Evolutionary conservation across 441 rosid species (phyloP).

Genomic region (Croton laevigatus): DNA sequence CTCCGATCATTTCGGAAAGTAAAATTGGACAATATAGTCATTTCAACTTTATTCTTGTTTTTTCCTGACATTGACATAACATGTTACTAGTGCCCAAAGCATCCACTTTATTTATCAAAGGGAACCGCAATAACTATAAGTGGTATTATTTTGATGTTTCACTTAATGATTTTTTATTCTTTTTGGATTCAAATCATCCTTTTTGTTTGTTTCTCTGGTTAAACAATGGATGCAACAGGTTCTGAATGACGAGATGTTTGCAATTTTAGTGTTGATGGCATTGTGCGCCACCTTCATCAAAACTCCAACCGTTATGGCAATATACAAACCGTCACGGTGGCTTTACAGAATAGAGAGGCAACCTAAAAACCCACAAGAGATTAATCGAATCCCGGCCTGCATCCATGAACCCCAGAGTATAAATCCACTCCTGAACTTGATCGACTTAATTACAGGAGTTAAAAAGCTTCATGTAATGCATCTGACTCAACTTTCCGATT

Average conservation of each 20-base stretch:
- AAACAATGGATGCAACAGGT: slow-evolving; percentile 27
- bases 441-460: slow-evolving; percentile 22
- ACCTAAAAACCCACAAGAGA: slow-evolving; percentile 5
- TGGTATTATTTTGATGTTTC: too few relatives aligned
- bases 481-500: slow-evolving; percentile 38
- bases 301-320: slow-evolving; percentile 41
- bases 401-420: slow-evolving; percentile 32
- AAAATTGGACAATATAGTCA: too few relatives aligned
- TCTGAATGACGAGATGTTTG: slow-evolving; percentile 45
- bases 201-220: too few relatives aligned
- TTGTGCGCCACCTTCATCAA: slow-evolving; percentile 48
- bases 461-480: slow-evolving; percentile 35
- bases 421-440: slow-evolving; percentile 33
- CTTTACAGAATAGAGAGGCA: not conserved
- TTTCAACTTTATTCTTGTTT: too few relatives aligned
- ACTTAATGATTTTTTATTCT: too few relatives aligned
- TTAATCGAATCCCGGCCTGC: slow-evolving; percentile 41
- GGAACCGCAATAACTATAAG: too few relatives aligned
- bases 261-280: slow-evolving; percentile 53
- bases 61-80: too few relatives aligned
- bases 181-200: too few relatives aligned
- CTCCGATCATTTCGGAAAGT: too few relatives aligned
- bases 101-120: too few relatives aligned
- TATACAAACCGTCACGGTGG: slow-evolving; percentile 34
- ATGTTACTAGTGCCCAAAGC: too few relatives aligned